Evolutionary conservation across 106 monocot species (phyloP).

Genomic region (Apostasia ramifera): DNA sequence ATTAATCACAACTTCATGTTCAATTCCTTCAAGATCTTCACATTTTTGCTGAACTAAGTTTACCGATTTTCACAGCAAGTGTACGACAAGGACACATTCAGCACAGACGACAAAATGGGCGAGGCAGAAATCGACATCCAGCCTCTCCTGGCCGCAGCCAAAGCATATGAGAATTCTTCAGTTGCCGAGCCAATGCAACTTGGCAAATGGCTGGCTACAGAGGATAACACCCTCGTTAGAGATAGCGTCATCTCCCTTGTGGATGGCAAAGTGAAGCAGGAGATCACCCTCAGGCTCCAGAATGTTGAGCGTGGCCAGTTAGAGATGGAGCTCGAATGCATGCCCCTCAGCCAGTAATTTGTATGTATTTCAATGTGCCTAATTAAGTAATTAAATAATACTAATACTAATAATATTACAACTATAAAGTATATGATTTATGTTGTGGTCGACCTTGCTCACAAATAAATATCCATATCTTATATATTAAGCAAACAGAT

Average conservation of each 20-base stretch:
- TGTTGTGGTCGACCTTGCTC: too few species aligned
- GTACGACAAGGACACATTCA: constrained; percentile 11
- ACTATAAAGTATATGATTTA: too few species aligned
- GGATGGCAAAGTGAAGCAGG: constrained; percentile 64
- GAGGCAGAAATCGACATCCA: constrained; percentile 16
- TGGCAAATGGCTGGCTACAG: constrained; percentile 44
- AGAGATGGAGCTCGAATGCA: constrained; percentile 78
- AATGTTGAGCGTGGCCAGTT: constrained; percentile 75
- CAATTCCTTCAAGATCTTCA: too few species aligned
- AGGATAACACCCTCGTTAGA: constrained; percentile 50
- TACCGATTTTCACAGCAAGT: constrained; percentile 1
- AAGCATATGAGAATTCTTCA: constrained; percentile 48
- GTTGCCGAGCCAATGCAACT: constrained; percentile 51
- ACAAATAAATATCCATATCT: too few species aligned
- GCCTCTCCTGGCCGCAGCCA: constrained; percentile 4
- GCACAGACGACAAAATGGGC: constrained; percentile 8
- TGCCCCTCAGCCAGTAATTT: constrained; percentile 64
- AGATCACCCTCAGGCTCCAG: constrained; percentile 57
- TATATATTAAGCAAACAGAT: too few species aligned
- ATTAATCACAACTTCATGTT: too few species aligned
- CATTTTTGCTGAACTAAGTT: not conserved
- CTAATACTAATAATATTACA: too few species aligned
- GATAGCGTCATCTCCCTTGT: constrained; percentile 62
- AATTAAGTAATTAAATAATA: too few species aligned
- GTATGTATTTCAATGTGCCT: too few species aligned